Evolutionary conservation across 371 early-diverging fungal species (phyloP).

Genomic region (Lichtheimia corymbifera): DNA sequence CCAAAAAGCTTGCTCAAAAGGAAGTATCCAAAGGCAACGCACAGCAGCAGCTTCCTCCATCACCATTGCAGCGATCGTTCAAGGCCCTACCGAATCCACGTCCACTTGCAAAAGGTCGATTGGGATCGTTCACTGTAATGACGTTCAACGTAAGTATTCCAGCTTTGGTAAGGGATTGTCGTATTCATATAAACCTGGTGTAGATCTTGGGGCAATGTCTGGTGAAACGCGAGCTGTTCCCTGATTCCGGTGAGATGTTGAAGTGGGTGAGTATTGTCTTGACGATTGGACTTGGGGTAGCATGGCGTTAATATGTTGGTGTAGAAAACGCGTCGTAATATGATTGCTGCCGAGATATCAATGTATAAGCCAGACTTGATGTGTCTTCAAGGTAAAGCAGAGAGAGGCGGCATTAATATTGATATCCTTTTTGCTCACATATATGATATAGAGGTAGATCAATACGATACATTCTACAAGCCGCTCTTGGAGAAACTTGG

Average conservation of each 20-base stretch:
- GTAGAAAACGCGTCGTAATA: slow-evolving; percentile 40
- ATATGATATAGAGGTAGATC: slow-evolving; percentile 36
- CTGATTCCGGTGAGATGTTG: slow-evolving; percentile 45
- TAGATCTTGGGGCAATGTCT: slow-evolving; percentile 57
- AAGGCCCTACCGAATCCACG: slow-evolving; percentile 17
- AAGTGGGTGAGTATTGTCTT: slow-evolving; percentile 35
- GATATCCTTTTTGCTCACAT: background rate
- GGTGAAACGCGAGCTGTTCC: slow-evolving; percentile 57
- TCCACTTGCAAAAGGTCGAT: background rate
- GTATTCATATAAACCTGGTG: background rate
- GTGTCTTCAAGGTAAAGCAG: slow-evolving; percentile 55
- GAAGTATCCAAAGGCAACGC: slow-evolving; percentile 5
- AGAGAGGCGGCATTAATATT: background rate
- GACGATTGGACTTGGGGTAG: too few species aligned
- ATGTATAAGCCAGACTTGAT: slow-evolving; percentile 52
- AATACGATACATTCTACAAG: slow-evolving; percentile 35
- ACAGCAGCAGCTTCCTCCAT: slow-evolving; percentile 15
- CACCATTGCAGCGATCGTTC: slow-evolving; percentile 25
- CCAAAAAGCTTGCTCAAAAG: slow-evolving; percentile 17
- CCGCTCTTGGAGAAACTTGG: slow-evolving; percentile 30
- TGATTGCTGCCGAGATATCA: slow-evolving; percentile 52
- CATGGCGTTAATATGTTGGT: background rate
- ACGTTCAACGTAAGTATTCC: slow-evolving; percentile 34
- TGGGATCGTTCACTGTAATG: slow-evolving; percentile 33
- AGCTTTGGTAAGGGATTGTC: background rate